These are phyloP conservation scores for Yamadazyma conglobata DNA, from an alignment of 1,139 yeast species.

Conservation along the genomic window DNA sequence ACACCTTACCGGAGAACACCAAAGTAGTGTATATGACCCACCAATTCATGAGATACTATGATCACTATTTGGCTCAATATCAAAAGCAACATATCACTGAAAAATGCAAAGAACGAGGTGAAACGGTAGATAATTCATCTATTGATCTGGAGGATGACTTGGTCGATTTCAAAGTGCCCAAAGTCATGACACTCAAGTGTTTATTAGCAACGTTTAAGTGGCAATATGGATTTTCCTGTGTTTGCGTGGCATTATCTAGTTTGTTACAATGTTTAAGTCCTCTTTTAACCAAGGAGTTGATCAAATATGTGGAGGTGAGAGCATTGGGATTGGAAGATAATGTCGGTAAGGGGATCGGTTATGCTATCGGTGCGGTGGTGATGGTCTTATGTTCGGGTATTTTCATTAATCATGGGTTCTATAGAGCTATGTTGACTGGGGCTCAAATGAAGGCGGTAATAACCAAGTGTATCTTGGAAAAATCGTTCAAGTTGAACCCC, in stretches of 20 bases:
- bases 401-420: constrained; percentile 16
- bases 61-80: constrained; percentile 26
- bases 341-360: constrained; percentile 36
- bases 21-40: constrained; percentile 46
- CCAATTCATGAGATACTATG: constrained; percentile 28
- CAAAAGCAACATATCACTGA: constrained; percentile 19
- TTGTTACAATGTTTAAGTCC: constrained; percentile 25
- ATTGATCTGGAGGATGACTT: constrained; percentile 23
- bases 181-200: constrained; percentile 16
- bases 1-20: constrained; percentile 46
- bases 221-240: constrained; percentile 23
- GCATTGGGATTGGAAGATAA: constrained; percentile 21
- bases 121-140: constrained; percentile 20
- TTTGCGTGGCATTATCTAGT: constrained; percentile 19
- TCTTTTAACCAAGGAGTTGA: constrained; percentile 27
- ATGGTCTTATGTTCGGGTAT: constrained; percentile 33
- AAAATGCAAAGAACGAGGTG: constrained; percentile 27
- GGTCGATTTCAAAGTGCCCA: constrained; percentile 23
- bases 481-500: constrained; percentile 63
- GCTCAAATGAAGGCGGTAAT: constrained; percentile 65
- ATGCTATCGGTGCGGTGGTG: constrained; percentile 28
- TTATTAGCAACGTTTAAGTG: constrained; percentile 28
- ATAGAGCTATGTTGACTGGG: constrained; percentile 41
- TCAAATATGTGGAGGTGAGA: constrained; percentile 24
- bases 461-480: constrained; percentile 63